phyloP scores from a whole-genome alignment of 768 basidiomycete genomes.

The Clitopilus passeckerianus region DNA sequence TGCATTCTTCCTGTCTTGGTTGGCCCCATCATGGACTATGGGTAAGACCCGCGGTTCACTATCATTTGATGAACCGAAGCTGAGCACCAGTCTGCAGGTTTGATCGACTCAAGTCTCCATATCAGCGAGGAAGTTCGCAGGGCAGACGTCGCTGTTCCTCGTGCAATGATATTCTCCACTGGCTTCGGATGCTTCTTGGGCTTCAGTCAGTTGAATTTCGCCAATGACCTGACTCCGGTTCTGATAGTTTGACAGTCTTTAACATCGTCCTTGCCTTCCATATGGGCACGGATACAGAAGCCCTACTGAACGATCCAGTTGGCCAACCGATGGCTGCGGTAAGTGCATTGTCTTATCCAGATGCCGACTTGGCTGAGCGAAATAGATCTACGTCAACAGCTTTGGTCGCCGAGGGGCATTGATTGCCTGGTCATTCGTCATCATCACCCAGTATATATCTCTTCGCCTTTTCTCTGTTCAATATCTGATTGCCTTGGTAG shows the following conservation, averaged over 20 bases:
- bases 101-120: constrained; percentile 38
- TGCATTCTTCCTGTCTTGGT: constrained; percentile 32
- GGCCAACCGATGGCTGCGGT: constrained; percentile 41
- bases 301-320: constrained; percentile 26
- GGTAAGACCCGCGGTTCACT: constrained; percentile 1
- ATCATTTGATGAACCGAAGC: constrained; percentile 20
- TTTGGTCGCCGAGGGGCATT: constrained; percentile 36
- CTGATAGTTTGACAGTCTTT: constrained; percentile 19
- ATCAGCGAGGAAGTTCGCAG: constrained; percentile 53
- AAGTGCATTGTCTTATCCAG: background rate
- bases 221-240: background rate
- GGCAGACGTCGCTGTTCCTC: constrained; percentile 48
- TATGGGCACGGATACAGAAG: constrained; percentile 40
- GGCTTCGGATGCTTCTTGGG: constrained; percentile 39
- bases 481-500: constrained; percentile 3
- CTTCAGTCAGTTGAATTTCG: constrained; percentile 24
- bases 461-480: constrained; percentile 13
- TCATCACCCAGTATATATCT: constrained; percentile 22
- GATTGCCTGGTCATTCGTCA: constrained; percentile 31
- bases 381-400: constrained; percentile 31
- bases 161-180: constrained; percentile 42
- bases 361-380: background rate
- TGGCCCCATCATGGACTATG: constrained; percentile 15
- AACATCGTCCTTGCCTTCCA: constrained; percentile 42
- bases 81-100: constrained; percentile 31